Evolutionary conservation across 1,139 yeast species (phyloP), one percentile per base, ranked within the genome.

Genomic region (Yamadazyma pseudoaaseri): DNA sequence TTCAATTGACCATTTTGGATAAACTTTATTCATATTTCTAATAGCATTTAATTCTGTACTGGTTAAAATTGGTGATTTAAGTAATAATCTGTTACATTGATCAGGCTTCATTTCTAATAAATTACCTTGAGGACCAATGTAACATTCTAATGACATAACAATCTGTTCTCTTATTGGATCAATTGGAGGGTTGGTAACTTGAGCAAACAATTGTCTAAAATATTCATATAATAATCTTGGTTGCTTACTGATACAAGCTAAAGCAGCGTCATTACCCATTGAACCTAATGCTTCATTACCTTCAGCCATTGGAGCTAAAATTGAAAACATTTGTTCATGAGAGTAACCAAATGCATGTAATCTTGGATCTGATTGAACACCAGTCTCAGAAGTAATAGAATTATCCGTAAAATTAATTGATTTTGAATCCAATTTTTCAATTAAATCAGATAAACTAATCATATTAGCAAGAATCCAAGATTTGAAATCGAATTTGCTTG

Each of bases 261-360:
- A 73, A n/a, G 97, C 95, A 38, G 92, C 81, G 57, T 92, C 98
- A 57, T 90, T 90, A 73, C 98, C 98, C 98, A 92, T 92, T 10
- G 97, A 89, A 18, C 98, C 97, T 39, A 92, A 73, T 5, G 97
- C 90, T 65, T 92, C 98, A 55, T 89, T 89, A 42, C 92, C 96
- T 49, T 79, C 85, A 27, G 95, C 97, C 98, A 92, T 92, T 45
- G 97, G 97, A 6, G 86, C 95, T 49, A 92, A 70, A 28, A 92
- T 69, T 41, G 86, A 62, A 27, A 87, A 76, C 42, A 90, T 73
- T 64, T 92, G 97, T 65, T 92, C 98, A 52, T 82, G 83, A 13
- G 96, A 84, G 70, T 87, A 92, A 34, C 96, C 97, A 55, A 86
- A 85, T 2, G 97, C 94, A 40, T 79, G 68, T 42, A 92, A 70